Percentiles rank a stretch among this genome's conserved stretches.
Conservation (phyloP, 495 filamentous ascomycete species). For the Neurospora africana region DNA sequence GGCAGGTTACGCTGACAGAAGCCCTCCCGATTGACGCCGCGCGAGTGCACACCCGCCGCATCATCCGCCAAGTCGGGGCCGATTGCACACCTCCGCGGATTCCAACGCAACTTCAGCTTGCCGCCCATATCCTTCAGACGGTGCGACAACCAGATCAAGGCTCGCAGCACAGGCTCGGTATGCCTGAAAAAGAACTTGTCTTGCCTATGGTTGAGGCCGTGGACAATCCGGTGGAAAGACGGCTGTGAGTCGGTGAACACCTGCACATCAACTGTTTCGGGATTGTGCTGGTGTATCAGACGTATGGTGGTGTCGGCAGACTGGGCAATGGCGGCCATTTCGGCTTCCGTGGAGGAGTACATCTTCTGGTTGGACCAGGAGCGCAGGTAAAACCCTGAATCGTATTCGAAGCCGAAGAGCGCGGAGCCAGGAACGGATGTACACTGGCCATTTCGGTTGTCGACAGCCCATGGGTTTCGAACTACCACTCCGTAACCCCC, state of each 20-base stretch:
- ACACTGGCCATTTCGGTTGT: too few species aligned
- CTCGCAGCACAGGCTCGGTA: background rate
- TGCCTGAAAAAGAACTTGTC: background rate
- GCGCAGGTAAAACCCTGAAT: too few species aligned
- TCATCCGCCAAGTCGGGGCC: background rate
- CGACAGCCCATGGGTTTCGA: too few species aligned
- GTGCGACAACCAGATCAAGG: background rate
- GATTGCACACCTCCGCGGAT: background rate
- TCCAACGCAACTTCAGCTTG: background rate
- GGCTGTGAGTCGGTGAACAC: background rate
- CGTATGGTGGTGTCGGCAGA: background rate
- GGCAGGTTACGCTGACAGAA: background rate
- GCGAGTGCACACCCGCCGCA: background rate
- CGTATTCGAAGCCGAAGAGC: too few species aligned
- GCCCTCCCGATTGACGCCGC: background rate
- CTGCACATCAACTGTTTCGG: background rate
- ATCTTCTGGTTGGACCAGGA: too few species aligned
- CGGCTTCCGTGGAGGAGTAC: too few species aligned
- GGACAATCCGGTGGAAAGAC: background rate
- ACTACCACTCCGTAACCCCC: too few species aligned
- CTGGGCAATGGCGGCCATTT: background rate
- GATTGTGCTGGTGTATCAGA: background rate
- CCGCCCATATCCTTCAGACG: background rate
- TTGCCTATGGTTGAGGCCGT: background rate
- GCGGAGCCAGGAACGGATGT: too few species aligned